Conservation (phyloP, 139 green algal genomes). For the Closterium sp. region DNA sequence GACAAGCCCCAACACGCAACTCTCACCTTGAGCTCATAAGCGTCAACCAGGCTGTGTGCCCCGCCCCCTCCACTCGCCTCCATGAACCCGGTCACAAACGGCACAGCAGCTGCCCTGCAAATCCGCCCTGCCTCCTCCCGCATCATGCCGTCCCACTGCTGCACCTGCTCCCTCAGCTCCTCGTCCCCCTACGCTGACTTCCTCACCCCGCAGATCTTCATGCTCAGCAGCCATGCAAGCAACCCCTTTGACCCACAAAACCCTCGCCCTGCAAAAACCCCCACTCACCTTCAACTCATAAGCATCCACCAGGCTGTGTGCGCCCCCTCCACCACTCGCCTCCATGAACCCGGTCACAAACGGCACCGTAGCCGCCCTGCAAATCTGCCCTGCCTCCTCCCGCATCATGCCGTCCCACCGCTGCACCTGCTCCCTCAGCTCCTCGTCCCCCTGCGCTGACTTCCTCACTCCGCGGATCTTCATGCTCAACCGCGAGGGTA, state of each 20-base stretch:
- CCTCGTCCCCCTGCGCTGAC: constrained; percentile 17
- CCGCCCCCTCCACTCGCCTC: not conserved
- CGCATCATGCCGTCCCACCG: constrained; percentile 29
- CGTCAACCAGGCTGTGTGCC: not conserved
- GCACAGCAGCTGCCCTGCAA: not conserved
- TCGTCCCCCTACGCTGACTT: constrained; percentile 1
- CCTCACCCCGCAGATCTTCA: too few relatives aligned
- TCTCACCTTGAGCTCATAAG: not conserved
- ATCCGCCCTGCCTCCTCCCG: not conserved
- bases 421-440: constrained; percentile 31
- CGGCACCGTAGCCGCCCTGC: not conserved
- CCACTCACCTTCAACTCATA: constrained; percentile 43
- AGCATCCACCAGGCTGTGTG: constrained; percentile 24
- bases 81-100: constrained; percentile 3
- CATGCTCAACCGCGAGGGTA: constrained; percentile 21
- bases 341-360: constrained; percentile 41
- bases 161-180: not conserved
- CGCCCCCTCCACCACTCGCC: not conserved
- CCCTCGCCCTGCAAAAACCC: too few relatives aligned
- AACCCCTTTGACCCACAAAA: too few relatives aligned
- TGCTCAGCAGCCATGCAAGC: not conserved
- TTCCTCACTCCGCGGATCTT: constrained; percentile 32
- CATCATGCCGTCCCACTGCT: constrained; percentile 5
- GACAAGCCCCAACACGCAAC: too few relatives aligned
- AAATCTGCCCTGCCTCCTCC: constrained; percentile 15